Evolutionary conservation across 2,329 filamentous ascomycete genomes (phyloP).

Genomic region (Phialophora macrospora): DNA sequence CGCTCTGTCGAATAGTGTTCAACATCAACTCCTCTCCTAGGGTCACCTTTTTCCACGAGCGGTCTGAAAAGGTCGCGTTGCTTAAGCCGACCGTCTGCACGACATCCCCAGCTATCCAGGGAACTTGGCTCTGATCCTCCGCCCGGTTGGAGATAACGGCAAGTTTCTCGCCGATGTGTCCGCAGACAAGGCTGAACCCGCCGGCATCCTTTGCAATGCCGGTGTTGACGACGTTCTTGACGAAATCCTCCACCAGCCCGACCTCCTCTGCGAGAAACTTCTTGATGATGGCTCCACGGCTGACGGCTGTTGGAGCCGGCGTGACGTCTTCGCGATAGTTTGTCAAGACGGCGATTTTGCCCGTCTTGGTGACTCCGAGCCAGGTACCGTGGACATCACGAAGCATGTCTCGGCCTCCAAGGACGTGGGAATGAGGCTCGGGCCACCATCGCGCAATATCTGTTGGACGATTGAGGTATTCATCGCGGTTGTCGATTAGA

Average conservation of each 20-base stretch:
- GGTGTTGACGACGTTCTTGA: conserved; percentile 59
- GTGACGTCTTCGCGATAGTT: conserved; percentile 64
- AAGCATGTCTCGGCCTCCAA: conserved; percentile 66
- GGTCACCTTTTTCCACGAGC: conserved; percentile 66
- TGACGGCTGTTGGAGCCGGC: conserved; percentile 53
- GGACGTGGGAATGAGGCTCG: conserved; percentile 58
- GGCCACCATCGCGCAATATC: conserved; percentile 65
- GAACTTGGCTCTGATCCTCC: conserved; percentile 55
- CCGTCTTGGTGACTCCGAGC: conserved; percentile 66
- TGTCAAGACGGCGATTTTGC: conserved; percentile 66
- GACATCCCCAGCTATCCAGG: conserved; percentile 56
- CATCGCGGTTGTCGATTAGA: conserved; percentile 76
- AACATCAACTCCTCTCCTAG: conserved; percentile 61
- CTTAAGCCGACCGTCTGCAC: conserved; percentile 63
- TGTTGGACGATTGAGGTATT: conserved; percentile 67
- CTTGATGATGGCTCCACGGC: conserved; percentile 64
- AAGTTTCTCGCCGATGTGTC: conserved; percentile 58
- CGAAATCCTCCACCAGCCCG: conserved; percentile 56
- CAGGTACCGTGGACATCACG: conserved; percentile 66
- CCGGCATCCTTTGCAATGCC: conserved; percentile 63
- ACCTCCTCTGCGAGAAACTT: conserved; percentile 59
- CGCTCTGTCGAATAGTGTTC: conserved; percentile 55
- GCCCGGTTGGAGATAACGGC: conserved; percentile 68
- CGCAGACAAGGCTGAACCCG: conserved; percentile 67
- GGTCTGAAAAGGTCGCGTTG: conserved; percentile 64